phyloP scores from a whole-genome alignment of 2,329 filamentous ascomycete species.

The Pseudogymnoascus sp. region DNA sequence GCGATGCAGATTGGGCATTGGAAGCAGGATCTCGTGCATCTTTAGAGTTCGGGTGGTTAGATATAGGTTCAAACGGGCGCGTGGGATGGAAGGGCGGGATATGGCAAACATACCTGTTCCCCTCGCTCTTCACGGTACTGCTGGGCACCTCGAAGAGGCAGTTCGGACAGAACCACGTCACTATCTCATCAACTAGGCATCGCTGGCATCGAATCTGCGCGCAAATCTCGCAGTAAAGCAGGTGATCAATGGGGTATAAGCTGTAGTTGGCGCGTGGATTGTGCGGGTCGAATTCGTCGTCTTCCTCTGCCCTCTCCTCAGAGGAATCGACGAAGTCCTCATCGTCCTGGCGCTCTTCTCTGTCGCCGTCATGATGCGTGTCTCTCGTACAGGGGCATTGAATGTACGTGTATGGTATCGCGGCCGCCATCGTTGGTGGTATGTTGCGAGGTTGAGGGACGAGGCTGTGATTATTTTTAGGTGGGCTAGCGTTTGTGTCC shows the following conservation, averaged over 20 bases:
- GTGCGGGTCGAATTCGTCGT: constrained; percentile 72
- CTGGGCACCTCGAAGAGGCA: constrained; percentile 95
- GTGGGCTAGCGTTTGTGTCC: not conserved
- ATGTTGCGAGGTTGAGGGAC: constrained; percentile 10
- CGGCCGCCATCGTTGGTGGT: constrained; percentile 36
- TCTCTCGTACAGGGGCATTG: constrained; percentile 56
- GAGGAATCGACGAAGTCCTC: constrained; percentile 20
- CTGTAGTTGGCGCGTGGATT: constrained; percentile 81
- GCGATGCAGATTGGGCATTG: constrained; percentile 85
- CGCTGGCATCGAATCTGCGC: constrained; percentile 89
- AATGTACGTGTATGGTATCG: constrained; percentile 56
- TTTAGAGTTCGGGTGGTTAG: constrained; percentile 27
- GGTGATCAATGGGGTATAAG: constrained; percentile 83
- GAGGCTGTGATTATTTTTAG: constrained; percentile 6
- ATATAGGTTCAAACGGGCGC: not conserved
- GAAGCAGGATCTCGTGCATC: constrained; percentile 90
- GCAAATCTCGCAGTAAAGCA: constrained; percentile 96
- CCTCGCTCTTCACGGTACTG: constrained; percentile 84
- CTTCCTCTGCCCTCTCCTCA: constrained; percentile 26
- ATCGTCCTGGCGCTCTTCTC: constrained; percentile 24
- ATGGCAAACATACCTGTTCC: constrained; percentile 60
- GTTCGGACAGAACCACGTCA: constrained; percentile 90
- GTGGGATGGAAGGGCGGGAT: not conserved
- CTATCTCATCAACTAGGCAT: constrained; percentile 87
- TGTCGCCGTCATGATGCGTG: constrained; percentile 21